Evolutionary conservation across 2,329 filamentous ascomycete species (phyloP), one percentile per base, ranked within the genome.

Genomic region (Sarocladiaceae sp.): DNA sequence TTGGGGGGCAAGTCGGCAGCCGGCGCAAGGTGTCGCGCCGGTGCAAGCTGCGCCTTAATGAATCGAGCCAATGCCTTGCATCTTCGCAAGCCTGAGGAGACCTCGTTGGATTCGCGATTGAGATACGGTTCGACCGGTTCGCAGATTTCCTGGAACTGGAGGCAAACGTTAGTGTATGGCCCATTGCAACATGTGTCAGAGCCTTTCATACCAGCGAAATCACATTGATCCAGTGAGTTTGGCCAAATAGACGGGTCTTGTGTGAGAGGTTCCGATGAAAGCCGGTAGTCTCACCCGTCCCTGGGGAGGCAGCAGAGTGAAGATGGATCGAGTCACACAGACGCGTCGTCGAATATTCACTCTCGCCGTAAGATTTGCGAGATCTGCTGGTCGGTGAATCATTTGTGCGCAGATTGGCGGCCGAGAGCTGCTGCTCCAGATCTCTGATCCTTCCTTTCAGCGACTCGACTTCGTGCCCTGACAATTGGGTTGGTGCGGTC

Each of bases 21-120:
- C 15, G 62, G 64, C 11, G 53, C 50, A 2, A 61, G 60, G 0
- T 72, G 74, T 73, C 73, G 80, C 2, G 54, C 32, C 3, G 76
- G 72, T 5, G 61, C 56, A 2, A 75, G 65, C 4, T 59, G 59
- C 0, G 65, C 50, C 52, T 81, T 82, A 50, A 83, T 76, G 1
- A 59, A 47, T 15, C 66, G 71, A 7, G 68, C 74, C 1, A 83
- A 46, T 0, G 57, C 52, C 52, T 83, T 83, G 48, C 75, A 79
- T 42, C 61, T 67, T 5, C 73, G 57, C 3, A 82, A 53, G 2
- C 55, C 56, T 1, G 50, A 24, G 1, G 63, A 55, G 0, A 63
- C 55, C 4, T 55, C 65, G 0, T 68, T 67, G 1, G 51, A 56
- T 1, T 65, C 62, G 12, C 66, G 61, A n/a, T 55, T 48, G 4